Conservation (phyloP, 257 asterid genomes). For the Scutellaria galericulata region DNA sequence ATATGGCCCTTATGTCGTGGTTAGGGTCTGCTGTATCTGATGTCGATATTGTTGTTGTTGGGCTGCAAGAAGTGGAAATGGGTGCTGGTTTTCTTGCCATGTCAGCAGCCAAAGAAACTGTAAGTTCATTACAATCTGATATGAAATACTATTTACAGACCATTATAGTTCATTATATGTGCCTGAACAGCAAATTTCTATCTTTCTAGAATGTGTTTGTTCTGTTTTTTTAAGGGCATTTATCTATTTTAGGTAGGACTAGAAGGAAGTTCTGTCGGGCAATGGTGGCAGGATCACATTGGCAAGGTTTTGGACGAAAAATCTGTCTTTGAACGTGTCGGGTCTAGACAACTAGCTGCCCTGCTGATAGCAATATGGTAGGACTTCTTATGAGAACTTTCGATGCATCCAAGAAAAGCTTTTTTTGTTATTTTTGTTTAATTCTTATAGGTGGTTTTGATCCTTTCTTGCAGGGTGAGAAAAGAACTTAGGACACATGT, state of each 20-base stretch:
- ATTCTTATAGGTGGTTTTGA: slow-evolving; percentile 25
- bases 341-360: slow-evolving; percentile 90
- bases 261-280: slow-evolving; percentile 94
- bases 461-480: slow-evolving; percentile 71
- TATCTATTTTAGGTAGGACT: slow-evolving; percentile 82
- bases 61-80: slow-evolving; percentile 96
- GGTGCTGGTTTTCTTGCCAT: slow-evolving; percentile 97
- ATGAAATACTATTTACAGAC: not conserved
- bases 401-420: not conserved
- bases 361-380: slow-evolving; percentile 89
- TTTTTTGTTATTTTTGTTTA: slow-evolving; percentile 10
- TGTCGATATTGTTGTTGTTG: slow-evolving; percentile 88
- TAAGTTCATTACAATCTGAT: slow-evolving; percentile 38
- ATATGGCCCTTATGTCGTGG: slow-evolving; percentile 82
- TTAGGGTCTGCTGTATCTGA: slow-evolving; percentile 77
- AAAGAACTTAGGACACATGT: slow-evolving; percentile 69
- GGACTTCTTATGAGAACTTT: slow-evolving; percentile 14
- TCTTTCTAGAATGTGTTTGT: not conserved
- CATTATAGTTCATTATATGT: not conserved
- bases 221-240: slow-evolving; percentile 25
- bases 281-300: slow-evolving; percentile 93
- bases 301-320: slow-evolving; percentile 84
- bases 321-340: slow-evolving; percentile 76
- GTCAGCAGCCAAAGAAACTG: slow-evolving; percentile 98
- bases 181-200: not conserved